Evolutionary conservation across 2,329 filamentous ascomycete genomes (phyloP).

Genomic region (Furcasterigmium sp.): DNA sequence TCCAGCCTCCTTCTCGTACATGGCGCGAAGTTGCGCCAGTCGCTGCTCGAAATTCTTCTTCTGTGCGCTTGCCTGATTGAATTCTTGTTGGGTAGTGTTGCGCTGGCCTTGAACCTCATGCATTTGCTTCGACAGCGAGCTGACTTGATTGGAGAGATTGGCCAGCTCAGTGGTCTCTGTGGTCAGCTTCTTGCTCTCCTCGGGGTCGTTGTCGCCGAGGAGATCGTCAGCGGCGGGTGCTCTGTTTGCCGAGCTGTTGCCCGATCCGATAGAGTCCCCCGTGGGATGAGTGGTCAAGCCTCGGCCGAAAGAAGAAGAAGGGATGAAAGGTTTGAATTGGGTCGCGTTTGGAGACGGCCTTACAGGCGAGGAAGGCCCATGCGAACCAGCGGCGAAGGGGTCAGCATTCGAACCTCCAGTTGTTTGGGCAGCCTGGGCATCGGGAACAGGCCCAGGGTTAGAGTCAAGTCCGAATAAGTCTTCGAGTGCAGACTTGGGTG

Average conservation of each 20-base stretch:
- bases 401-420: constrained; percentile 70
- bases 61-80: constrained; percentile 75
- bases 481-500: constrained; percentile 77
- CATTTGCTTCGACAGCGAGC: constrained; percentile 87
- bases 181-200: constrained; percentile 81
- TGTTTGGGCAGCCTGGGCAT: constrained; percentile 57
- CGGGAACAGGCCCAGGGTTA: constrained; percentile 43
- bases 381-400: constrained; percentile 52
- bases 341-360: constrained; percentile 40
- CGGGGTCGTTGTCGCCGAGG: constrained; percentile 83
- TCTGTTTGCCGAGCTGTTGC: constrained; percentile 25
- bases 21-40: constrained; percentile 74
- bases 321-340: constrained; percentile 85
- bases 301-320: constrained; percentile 87
- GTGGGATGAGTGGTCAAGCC: constrained; percentile 73
- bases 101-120: constrained; percentile 86
- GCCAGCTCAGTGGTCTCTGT: constrained; percentile 88
- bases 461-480: constrained; percentile 87
- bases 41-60: constrained; percentile 92
- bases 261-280: constrained; percentile 50
- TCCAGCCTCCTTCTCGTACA: constrained; percentile 92
- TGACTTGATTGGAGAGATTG: constrained; percentile 93
- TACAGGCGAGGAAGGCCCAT: constrained; percentile 48
- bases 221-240: constrained; percentile 63
- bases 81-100: constrained; percentile 70